A percentile compares a stretch with the other conserved stretches of the same genome.
These are phyloP conservation scores for Mucuna pruriens DNA, from an alignment of 306 rosid genomes.

Conservation along the genomic window DNA sequence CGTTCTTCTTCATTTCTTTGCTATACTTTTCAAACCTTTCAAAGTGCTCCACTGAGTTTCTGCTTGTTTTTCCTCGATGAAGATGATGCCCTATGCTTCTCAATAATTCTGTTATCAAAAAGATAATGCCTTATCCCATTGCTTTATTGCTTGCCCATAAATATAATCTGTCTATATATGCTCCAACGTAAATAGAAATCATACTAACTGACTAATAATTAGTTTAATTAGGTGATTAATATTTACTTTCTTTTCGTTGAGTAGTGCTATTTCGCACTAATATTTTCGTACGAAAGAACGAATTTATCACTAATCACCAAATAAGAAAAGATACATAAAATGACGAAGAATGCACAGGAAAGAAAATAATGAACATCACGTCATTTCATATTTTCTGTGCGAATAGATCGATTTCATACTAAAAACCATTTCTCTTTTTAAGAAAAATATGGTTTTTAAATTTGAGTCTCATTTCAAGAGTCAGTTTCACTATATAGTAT, in stretches of 20 bases:
- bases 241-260: no score
- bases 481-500: background rate
- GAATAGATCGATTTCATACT: background rate
- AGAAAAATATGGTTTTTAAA: background rate
- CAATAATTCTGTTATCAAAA: slow-evolving; percentile 36
- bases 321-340: background rate
- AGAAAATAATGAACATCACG: background rate
- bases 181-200: background rate
- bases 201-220: background rate
- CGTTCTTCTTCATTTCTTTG: slow-evolving; percentile 5
- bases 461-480: background rate
- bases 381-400: background rate
- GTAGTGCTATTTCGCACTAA: background rate
- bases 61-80: slow-evolving; percentile 40
- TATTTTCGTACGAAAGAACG: background rate
- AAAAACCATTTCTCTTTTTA: background rate
- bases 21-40: slow-evolving; percentile 33
- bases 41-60: slow-evolving; percentile 36
- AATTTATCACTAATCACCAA: background rate
- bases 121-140: background rate
- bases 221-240: background rate
- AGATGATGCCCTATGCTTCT: slow-evolving; percentile 41
- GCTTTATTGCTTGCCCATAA: background rate
- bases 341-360: background rate
- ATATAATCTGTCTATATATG: slow-evolving; percentile 5